These are phyloP conservation scores for Coemansia sp. DNA, from an alignment of 192 early-diverging fungal species.

Conservation along the genomic window DNA sequence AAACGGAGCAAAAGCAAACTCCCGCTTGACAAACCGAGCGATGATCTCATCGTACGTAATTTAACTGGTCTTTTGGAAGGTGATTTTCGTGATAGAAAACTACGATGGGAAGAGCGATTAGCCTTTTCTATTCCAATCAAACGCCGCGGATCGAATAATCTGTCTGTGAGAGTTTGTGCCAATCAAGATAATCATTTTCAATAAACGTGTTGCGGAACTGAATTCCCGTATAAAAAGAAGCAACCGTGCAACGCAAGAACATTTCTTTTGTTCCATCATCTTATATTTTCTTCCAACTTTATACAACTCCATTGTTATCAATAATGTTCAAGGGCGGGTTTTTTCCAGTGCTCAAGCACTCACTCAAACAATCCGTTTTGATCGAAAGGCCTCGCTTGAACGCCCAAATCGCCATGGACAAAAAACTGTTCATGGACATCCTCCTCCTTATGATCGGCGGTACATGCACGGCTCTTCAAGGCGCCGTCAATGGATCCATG, in stretches of 20 bases:
- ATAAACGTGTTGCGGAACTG: too few species aligned
- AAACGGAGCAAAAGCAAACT: too few species aligned
- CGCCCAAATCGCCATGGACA: constrained; percentile 36
- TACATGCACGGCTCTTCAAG: constrained; percentile 35
- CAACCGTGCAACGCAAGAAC: too few species aligned
- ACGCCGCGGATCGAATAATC: not conserved
- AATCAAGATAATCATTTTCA: too few species aligned
- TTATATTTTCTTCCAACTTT: not conserved
- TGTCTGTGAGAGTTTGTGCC: too few species aligned
- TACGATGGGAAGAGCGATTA: not conserved
- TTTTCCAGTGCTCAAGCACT: constrained; percentile 36
- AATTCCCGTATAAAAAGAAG: too few species aligned
- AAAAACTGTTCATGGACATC: constrained; percentile 41
- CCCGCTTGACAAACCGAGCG: not conserved
- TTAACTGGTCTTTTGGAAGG: not conserved
- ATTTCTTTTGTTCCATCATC: not conserved
- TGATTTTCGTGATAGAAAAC: not conserved
- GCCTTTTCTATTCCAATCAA: too few species aligned
- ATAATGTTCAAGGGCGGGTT: constrained; percentile 37
- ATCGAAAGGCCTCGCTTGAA: constrained; percentile 47
- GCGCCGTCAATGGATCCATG: constrained; percentile 46
- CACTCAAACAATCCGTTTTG: constrained; percentile 34
- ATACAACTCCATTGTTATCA: not conserved
- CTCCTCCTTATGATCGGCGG: constrained; percentile 46
- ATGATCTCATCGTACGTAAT: not conserved